Evolutionary conservation across 768 basidiomycete genomes (phyloP).

Genomic region (Baorangia bicolor): DNA sequence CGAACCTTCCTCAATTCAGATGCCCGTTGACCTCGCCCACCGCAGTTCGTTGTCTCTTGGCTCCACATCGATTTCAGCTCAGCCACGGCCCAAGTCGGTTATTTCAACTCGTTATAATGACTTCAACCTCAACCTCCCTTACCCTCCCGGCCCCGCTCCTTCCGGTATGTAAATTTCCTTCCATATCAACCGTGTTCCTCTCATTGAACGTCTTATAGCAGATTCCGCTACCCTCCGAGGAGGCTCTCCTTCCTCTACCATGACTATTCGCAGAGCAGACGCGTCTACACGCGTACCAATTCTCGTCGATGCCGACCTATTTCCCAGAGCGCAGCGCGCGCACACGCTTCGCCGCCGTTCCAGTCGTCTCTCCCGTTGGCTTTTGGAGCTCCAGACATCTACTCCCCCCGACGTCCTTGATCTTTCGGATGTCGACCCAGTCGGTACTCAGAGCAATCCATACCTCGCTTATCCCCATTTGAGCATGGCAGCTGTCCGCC

Average conservation of each 20-base stretch:
- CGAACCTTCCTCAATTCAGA: conserved; percentile 7
- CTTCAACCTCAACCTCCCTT: not conserved
- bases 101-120: conserved; percentile 24
- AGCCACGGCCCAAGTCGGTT: conserved; percentile 9
- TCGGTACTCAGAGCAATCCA: conserved; percentile 35
- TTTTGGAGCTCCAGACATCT: conserved; percentile 38
- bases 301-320: conserved; percentile 8
- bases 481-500: conserved; percentile 28
- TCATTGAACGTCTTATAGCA: conserved; percentile 32
- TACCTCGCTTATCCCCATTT: conserved; percentile 43
- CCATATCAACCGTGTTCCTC: conserved; percentile 29
- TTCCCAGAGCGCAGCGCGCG: not conserved
- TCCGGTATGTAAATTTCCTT: conserved; percentile 23
- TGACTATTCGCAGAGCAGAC: conserved; percentile 28
- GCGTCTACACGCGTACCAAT: conserved; percentile 19
- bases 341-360: conserved; percentile 35
- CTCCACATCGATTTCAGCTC: conserved; percentile 17
- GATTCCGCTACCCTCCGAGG: conserved; percentile 12
- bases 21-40: conserved; percentile 25
- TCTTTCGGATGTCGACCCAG: conserved; percentile 23
- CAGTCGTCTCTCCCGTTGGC: conserved; percentile 45
- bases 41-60: conserved; percentile 15
- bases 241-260: conserved; percentile 32
- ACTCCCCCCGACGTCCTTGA: conserved; percentile 18
- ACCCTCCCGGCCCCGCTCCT: not conserved